Base-by-base conservation (phyloP, 2,329 filamentous ascomycete genomes). In the Exophiala lecanii-corni region DNA sequence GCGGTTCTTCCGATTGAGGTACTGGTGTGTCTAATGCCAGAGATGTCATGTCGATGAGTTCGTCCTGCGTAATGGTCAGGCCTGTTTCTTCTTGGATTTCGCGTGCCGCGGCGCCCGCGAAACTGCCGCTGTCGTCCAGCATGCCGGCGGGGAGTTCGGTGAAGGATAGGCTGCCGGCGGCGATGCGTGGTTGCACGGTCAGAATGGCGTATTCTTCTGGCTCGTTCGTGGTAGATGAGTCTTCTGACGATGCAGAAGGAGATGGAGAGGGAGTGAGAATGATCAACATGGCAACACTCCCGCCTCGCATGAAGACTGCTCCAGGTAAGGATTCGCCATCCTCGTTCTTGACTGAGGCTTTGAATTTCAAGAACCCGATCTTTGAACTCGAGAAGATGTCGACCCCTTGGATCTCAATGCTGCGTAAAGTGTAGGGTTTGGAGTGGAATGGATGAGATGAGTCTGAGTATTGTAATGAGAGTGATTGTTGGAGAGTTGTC, bases 131-230 rank as follows among this genome's bases (percentile, higher is more conserved):
- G 47, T 74, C 73, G 50, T 81, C 77, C 1, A 81, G 63, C 75
- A 81, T 79, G 13, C 77, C 77, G 1, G 77, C 77, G 2, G 77
- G 77, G 6, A 81, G 70, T 55, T 80, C 77, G 9, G 67, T 55
- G 44, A 81, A 74, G 1, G 70, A 62, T 3, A 80, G 64, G 1
- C 70, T 74, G 0, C 72, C 74, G 1, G 75, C 73, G 3, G 77
- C 72, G 9, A 78, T 70, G 18, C 77, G 71, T 9, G 76, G 76
- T 49, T 80, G 77, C 3, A 78, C 58, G 0, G 76, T 76, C 7
- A 81, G 52, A 18, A 81, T 65, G 3, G 72, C 73, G 36, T 71
- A 61, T 54, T 74, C 74, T 33, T 72, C 68, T 4, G 54, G 53
- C 15, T 43, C 34, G 5, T 57, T 45, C 40, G 15, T 39, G 25